Evolutionary conservation across 2,329 filamentous ascomycete species (phyloP), one percentile per base, ranked within the genome.

Genomic region (Chalara sp.): DNA sequence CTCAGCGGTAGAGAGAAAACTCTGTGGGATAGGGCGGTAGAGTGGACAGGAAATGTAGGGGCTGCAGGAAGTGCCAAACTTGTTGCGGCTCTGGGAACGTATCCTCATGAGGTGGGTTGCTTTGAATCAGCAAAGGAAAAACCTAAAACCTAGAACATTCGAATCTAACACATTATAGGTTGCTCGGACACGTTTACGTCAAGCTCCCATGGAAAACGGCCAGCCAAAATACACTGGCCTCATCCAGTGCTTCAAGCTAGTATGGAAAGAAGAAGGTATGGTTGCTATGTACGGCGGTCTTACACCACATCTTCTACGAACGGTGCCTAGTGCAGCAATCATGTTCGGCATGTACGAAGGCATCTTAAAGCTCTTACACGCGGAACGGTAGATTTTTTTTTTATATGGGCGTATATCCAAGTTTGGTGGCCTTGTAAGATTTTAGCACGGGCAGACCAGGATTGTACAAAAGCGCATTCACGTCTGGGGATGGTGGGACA

Each of bases 301-400:
- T 63, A 95, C 91, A 11, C 90, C 92, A 44, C 92, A 97, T 66
- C 81, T 97, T 62, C 80, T 96, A 69, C 80, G 91, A 55, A 91
- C 91, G 6, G 91, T 96, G 5, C 92, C 92, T 1, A 93, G 87
- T 60, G 90, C 92, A 6, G 90, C 88, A 59, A 95, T 97, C 67
- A 96, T 95, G 87, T 96, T 96, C 68, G 90, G 89, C 69, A 93
- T 93, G 75, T 96, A 69, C 49, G 67, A 69, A 52, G 61, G 65
- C 13, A 64, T 69, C 37, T 54, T 69, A 53, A 66, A 63, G 45
- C 37, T 68, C 33, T 54, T 68, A 28, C 60, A 62, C 44, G 61
- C 63, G 32, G 59, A 62, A 49, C 48, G 59, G 44, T 64, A 52
- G 47, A 37, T 21, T 21, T 21, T 21, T 21, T 21, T 21, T 21